Evolutionary conservation across 202 grass and related monocot genomes (phyloP), one percentile per base, ranked within the genome.

Genomic region (Schoenoplectus tabernaemontani): DNA sequence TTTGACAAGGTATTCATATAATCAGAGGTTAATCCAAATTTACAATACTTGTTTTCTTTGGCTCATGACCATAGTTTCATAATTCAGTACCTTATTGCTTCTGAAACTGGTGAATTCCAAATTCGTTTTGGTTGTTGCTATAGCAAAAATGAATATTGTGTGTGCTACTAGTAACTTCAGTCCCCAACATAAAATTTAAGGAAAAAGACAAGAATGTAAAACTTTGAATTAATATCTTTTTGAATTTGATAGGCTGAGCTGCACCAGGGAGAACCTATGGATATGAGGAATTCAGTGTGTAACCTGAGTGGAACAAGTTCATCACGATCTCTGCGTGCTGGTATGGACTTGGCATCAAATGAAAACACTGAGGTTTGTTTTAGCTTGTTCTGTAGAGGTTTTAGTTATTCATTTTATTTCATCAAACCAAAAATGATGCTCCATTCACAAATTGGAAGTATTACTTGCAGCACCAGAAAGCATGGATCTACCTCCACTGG

Each of bases 311-410:
- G 26, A 33, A 9, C 16, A 54, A 26, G 7, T 74, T 74, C 16
- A 32, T 34, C 67, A 47, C 67, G 47, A 47, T 28, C 15, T n/a
- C 46, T 74, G 24, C 26, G 19, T 33, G 23, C 70, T 19, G 70
- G 15, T 53, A 44, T 15, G 2, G 6, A 53, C 15, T 78, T 78
- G 33, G 54, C 47, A 60, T 60, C 54, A 78, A 78, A 38, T 16
- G 3, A 78, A 78, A 78, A 54, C 10, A 15, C 39, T 48, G 60
- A 80, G 77, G 77, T 80, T 34, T 80, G 77, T 79, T 80, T 63
- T 3, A 43, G 70, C 44, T 34, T 54, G 24, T 74, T 76, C 39
- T 76, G 67, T 57, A 6, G 23, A 58, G 4, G 44, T 59, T 73
- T 58, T 44, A 71, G 33, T 59, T 73, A 68, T 41, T 41, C 11